Conservation (phyloP, 257 asterid genomes). For the Nyctanthes arbortristis region DNA sequence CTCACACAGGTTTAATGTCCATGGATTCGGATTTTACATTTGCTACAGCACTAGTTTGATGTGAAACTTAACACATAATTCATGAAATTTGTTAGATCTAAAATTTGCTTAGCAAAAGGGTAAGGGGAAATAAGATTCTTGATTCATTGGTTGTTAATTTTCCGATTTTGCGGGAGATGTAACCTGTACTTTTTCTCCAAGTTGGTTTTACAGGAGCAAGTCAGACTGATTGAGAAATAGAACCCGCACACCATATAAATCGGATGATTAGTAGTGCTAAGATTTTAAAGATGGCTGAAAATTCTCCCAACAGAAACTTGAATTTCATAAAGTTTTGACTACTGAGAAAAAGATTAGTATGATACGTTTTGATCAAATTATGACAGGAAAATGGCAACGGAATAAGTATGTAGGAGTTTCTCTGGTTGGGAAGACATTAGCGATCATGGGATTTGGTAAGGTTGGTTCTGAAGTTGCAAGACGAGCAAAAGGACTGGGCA, state of each 20-base stretch:
- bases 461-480: conserved; percentile 83
- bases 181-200: background rate
- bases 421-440: conserved; percentile 71
- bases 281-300: background rate
- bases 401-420: conserved; percentile 73
- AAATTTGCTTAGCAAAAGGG: background rate
- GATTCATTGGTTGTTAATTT: background rate
- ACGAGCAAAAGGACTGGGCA: conserved; percentile 78
- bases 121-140: background rate
- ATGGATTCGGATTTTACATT: background rate
- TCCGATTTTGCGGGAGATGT: background rate
- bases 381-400: conserved; percentile 64
- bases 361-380: background rate
- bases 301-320: background rate
- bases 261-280: background rate
- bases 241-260: no score
- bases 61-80: background rate
- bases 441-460: conserved; percentile 76
- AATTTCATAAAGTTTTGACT: background rate
- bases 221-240: background rate
- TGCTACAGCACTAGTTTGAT: background rate
- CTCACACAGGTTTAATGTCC: background rate
- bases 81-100: background rate
- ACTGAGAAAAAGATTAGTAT: background rate
- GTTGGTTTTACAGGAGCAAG: background rate